Evolutionary conservation across 768 basidiomycete species (phyloP).

Genomic region (Phanerodontia chrysosporium): DNA sequence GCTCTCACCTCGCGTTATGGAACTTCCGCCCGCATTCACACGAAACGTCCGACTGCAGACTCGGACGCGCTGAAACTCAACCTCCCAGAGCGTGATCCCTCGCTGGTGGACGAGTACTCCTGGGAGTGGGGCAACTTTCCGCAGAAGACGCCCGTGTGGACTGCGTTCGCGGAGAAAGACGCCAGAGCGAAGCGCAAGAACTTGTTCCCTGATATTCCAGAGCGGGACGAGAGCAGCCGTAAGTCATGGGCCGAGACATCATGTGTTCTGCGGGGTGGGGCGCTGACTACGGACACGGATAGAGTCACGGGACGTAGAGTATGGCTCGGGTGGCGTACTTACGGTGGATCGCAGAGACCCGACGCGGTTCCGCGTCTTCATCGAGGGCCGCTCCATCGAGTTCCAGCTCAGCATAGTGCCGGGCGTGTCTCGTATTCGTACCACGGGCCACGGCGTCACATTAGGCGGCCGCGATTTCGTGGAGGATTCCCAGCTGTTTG

Average conservation of each 20-base stretch:
- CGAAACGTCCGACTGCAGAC: neutral
- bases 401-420: conserved; percentile 74
- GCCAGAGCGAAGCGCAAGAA: conserved; percentile 7
- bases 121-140: conserved; percentile 97
- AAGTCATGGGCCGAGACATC: neutral
- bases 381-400: conserved; percentile 53
- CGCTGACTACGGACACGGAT: neutral
- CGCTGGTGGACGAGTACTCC: conserved; percentile 61
- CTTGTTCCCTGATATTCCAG: conserved; percentile 9
- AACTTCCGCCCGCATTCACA: neutral
- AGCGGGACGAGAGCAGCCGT: neutral
- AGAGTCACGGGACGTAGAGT: conserved; percentile 16
- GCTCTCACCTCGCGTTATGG: neutral
- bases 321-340: conserved; percentile 53
- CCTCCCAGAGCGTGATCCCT: conserved; percentile 6
- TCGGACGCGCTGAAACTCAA: conserved; percentile 11
- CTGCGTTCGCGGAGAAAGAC: conserved; percentile 21
- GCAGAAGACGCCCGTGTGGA: conserved; percentile 63
- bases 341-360: conserved; percentile 57
- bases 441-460: conserved; percentile 1
- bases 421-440: conserved; percentile 17
- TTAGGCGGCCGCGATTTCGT: conserved; percentile 36
- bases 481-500: conserved; percentile 54
- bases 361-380: conserved; percentile 57
- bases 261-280: conserved; percentile 4